Evolutionary conservation across 768 basidiomycete genomes (phyloP), one percentile per base, ranked within the genome.

Genomic region (Favolaschia claudopus): DNA sequence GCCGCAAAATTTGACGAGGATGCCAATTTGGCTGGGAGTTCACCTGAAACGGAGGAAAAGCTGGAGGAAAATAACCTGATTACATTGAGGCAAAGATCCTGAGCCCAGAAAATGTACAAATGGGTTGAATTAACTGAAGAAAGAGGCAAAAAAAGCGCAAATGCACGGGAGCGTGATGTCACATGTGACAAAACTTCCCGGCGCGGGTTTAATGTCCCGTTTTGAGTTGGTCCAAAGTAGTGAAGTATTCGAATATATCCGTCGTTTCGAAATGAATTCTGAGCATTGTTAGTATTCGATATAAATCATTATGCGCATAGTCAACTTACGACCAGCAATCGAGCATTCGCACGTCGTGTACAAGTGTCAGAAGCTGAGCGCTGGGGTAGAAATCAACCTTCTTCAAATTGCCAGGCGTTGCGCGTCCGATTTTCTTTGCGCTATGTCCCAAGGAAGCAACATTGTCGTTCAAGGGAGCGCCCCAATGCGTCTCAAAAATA

Each of bases 381-480:
- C 65, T 63, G 29, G 66, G 57, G 38, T 59, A 64, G 48, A 67
- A 70, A 27, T 70, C 69, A 15, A 72, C 71, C 44, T 71, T 72
- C 17, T 47, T 32, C 9, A 72, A 42, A 55, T 72, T 65, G 13
- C 51, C 40, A 14, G 70, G 70, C 19, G 63, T 60, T 7, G 69
- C 66, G 22, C 64, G 59, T 14, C 60, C 51, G 1, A 64, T 55
- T 20, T 62, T 20, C 12, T 61, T 51, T 8, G 69, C 69, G n/a
- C 61, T 32, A 38, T 36, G 51, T 3, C 55, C 63, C n/a, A 72
- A 38, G 14, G 65, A 65, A 1, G 61, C 60, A 7, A 57, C 61
- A 45, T 72, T 67, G 19, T 66, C 40, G 7, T 44, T 31, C 27
- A 47, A 46, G 7, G 50, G 56, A 10, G 55, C 51, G 9, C 70